Evolutionary conservation across 75 land plant species (phyloP).

Genomic region (Cryptomeria japonica): DNA sequence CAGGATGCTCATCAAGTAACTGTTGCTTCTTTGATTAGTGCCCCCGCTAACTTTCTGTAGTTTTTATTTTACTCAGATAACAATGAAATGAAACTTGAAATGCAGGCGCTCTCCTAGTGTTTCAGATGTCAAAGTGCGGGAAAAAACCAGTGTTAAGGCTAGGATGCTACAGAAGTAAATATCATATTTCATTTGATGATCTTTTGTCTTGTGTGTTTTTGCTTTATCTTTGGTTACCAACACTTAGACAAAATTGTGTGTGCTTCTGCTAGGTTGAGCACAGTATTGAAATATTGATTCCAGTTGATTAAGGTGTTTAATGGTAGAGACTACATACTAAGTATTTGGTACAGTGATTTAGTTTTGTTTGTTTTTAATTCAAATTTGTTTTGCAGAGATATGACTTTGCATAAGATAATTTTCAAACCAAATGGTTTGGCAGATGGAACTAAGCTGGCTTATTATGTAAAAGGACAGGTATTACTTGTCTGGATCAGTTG

Average conservation of each 20-base stretch:
- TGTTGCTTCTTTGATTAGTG: neutral
- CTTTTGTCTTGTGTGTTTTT: neutral
- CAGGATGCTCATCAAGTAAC: neutral
- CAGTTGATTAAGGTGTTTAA: neutral
- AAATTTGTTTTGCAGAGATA: conserved; percentile 45
- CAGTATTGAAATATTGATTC: neutral
- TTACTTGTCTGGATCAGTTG: neutral
- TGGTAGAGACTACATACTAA: neutral
- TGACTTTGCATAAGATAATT: conserved; percentile 73
- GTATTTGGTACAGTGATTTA: neutral
- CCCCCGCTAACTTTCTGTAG: neutral
- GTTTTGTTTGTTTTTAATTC: neutral
- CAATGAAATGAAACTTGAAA: conserved; percentile 1
- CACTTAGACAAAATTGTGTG: neutral
- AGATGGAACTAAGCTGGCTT: conserved; percentile 87
- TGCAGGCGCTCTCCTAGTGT: conserved; percentile 12
- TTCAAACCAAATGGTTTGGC: conserved; percentile 76
- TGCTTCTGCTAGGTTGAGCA: neutral
- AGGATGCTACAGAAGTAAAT: conserved; percentile 5
- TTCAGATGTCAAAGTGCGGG: neutral
- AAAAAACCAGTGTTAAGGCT: neutral
- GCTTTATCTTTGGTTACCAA: neutral
- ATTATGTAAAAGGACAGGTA: conserved; percentile 86
- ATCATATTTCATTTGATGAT: neutral
- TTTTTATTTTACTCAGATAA: neutral